Base-by-base conservation (phyloP, 345 rosid species). In the Turnera subulata region DNA sequence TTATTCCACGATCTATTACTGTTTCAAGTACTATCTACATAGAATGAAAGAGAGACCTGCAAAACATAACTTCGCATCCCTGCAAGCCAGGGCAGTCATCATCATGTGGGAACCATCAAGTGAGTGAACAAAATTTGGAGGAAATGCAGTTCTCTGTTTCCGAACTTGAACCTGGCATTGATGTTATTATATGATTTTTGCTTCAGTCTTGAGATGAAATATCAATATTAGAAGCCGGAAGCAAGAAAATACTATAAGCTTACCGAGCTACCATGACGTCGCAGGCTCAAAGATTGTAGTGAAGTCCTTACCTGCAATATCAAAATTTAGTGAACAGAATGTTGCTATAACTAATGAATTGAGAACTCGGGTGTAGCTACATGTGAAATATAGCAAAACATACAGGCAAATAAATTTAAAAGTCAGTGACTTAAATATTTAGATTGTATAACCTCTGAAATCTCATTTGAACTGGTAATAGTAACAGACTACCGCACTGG, bases 71-170 rank as follows among this genome's bases (percentile, higher is more conserved):
- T 85, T 88, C n/a, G 96, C 94, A 53, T 85, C 89, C 62, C 82
- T 74, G 75, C 99, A 89, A 55, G 99, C 95, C 68, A 93, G 72
- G 47, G 99, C 97, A 55, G 99, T 93, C 99, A 89, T 87, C 99
- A 93, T 93, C 99, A 93, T 93, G 81, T 93, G 99, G 56, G 99
- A 74, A 46, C 97, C 95, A 8, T 93, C 99, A 55, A 93, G 83
- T 0, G 99, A 93, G 79, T 93, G 99, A 53, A 93, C 96, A 68
- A 84, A 93, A 65, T 93, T 93, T 1, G 99, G 99, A 63, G 99
- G 97, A 55, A 93, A 93, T 17, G 99, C 99, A 54, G 99, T 85
- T 75, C 90, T 85, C 79, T 93, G 99, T 74, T 79, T 85, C 72
- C 93, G 82, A 47, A 70, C 84, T 50, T 79, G 76, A 61, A 89